A percentile compares a stretch with the other conserved stretches of the same genome.
phyloP scores from a whole-genome alignment of 306 rosid genomes.

The Cotoneaster glaucophyllus region DNA sequence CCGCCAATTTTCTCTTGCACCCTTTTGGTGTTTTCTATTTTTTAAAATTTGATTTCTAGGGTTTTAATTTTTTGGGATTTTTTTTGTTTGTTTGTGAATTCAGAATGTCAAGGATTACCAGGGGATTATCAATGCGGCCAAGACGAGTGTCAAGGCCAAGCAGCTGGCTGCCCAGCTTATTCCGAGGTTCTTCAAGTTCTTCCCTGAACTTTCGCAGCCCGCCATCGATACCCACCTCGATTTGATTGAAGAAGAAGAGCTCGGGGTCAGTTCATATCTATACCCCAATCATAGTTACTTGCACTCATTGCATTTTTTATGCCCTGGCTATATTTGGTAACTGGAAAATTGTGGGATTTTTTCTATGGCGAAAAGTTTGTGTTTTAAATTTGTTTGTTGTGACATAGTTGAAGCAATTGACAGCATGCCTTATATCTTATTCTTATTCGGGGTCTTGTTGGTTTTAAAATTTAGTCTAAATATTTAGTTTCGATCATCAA shows the following conservation, averaged over 20 bases:
- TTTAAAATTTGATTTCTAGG: not conserved
- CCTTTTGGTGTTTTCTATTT: not conserved
- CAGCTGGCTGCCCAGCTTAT: slow-evolving; percentile 94
- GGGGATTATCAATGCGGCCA: slow-evolving; percentile 84
- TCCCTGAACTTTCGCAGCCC: slow-evolving; percentile 68
- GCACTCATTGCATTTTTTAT: not conserved
- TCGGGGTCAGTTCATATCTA: slow-evolving; percentile 55
- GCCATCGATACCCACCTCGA: slow-evolving; percentile 78
- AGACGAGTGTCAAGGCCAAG: slow-evolving; percentile 81
- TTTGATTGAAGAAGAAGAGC: slow-evolving; percentile 93
- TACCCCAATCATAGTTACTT: not conserved
- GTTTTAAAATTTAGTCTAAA: not conserved
- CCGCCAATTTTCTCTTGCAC: not conserved
- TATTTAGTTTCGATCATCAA: slow-evolving; percentile 5
- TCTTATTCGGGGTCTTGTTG: not conserved
- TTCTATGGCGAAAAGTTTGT: not conserved
- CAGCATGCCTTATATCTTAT: not conserved
- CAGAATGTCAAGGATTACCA: slow-evolving; percentile 74
- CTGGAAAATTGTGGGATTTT: not conserved
- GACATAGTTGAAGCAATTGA: not conserved
- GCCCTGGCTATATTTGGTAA: not conserved
- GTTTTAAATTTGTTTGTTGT: not conserved
- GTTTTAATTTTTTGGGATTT: not conserved
- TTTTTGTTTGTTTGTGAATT: not conserved
- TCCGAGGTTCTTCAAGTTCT: slow-evolving; percentile 88